Evolutionary conservation across 768 basidiomycete species (phyloP).

Genomic region (Hericium rajendrae): DNA sequence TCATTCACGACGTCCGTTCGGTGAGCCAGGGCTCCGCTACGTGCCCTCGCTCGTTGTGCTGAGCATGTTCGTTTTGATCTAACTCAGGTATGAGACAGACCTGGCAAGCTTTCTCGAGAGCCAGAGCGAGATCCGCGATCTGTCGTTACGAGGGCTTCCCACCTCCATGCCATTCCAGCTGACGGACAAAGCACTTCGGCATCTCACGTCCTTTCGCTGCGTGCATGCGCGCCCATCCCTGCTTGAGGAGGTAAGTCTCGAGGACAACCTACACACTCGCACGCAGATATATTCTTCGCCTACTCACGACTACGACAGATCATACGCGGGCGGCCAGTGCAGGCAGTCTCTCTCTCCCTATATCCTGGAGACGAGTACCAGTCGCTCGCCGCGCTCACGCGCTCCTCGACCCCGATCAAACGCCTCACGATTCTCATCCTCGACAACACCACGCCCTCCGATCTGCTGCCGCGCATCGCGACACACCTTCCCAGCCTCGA

Average conservation of each 20-base stretch:
- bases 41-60: neutral
- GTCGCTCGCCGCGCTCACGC: slow-evolving; percentile 35
- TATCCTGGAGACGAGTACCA: slow-evolving; percentile 30
- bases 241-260: slow-evolving; percentile 19
- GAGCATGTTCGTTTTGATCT: neutral
- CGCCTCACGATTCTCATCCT: slow-evolving; percentile 53
- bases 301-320: slow-evolving; percentile 21
- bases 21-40: slow-evolving; percentile 17
- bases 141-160: slow-evolving; percentile 47
- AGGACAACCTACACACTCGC: no score
- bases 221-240: slow-evolving; percentile 40
- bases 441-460: slow-evolving; percentile 33
- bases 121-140: slow-evolving; percentile 38
- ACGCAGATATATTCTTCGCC: no score
- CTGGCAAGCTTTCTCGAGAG: slow-evolving; percentile 43
- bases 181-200: slow-evolving; percentile 33
- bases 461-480: slow-evolving; percentile 39
- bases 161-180: slow-evolving; percentile 27
- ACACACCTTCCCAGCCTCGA: slow-evolving; percentile 40
- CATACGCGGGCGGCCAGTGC: slow-evolving; percentile 37
- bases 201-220: slow-evolving; percentile 39
- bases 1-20: slow-evolving; percentile 46
- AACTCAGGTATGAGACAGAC: slow-evolving; percentile 19
- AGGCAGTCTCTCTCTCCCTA: slow-evolving; percentile 43
- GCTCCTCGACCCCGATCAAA: slow-evolving; percentile 29